These are phyloP conservation scores for Arachnopeziza araneosa DNA, from an alignment of 2,329 filamentous ascomycete genomes.

Conservation along the genomic window DNA sequence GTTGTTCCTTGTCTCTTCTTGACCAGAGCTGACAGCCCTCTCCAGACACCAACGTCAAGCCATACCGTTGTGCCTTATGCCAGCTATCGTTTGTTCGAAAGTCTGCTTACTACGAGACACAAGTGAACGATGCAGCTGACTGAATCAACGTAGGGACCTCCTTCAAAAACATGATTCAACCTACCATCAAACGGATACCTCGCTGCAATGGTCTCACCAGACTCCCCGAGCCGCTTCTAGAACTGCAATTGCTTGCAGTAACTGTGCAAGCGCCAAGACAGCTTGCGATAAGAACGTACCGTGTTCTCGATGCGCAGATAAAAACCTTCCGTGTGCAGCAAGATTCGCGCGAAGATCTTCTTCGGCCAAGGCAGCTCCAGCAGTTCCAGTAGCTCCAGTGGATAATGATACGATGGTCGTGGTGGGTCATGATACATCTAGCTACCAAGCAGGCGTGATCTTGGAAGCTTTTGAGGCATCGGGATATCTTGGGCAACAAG, in stretches of 20 bases:
- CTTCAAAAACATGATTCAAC: slow-evolving; percentile 46
- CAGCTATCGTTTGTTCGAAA: slow-evolving; percentile 45
- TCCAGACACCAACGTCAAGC: slow-evolving; percentile 50
- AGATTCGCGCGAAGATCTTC: slow-evolving; percentile 41
- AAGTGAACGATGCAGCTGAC: not conserved
- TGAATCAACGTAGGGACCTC: slow-evolving; percentile 35
- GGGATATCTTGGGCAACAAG: not conserved
- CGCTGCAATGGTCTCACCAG: slow-evolving; percentile 23
- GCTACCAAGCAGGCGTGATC: not conserved
- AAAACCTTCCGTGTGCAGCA: slow-evolving; percentile 42
- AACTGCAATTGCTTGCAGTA: slow-evolving; percentile 44
- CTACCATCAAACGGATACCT: slow-evolving; percentile 38
- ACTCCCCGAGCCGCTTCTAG: slow-evolving; percentile 36
- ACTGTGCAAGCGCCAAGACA: slow-evolving; percentile 46
- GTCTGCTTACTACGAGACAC: slow-evolving; percentile 21
- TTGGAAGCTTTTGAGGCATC: not conserved
- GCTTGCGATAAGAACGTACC: slow-evolving; percentile 46
- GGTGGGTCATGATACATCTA: not conserved
- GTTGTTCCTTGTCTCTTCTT: not conserved
- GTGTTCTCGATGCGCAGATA: slow-evolving; percentile 44
- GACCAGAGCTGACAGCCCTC: not conserved
- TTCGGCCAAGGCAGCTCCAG: slow-evolving; percentile 24
- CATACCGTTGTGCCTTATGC: slow-evolving; percentile 44
- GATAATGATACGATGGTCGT: not conserved
- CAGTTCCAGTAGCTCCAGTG: not conserved